These are phyloP conservation scores for Pouteria glomerata DNA, from an alignment of 148 eudicot species.

Conservation along the genomic window DNA sequence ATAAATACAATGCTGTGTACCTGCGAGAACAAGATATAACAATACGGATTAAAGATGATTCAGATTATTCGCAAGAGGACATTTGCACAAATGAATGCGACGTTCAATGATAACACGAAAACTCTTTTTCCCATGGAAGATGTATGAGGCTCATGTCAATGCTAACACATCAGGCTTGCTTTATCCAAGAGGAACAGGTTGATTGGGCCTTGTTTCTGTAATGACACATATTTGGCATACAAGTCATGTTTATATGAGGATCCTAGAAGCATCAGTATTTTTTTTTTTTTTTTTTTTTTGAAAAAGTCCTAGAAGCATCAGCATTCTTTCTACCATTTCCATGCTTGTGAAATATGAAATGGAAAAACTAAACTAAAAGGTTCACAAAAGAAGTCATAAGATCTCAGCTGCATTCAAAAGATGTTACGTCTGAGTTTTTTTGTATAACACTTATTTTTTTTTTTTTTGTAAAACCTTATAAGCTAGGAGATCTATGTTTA, in stretches of 20 bases:
- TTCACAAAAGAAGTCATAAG: too few relatives aligned
- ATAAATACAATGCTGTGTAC: slow-evolving; percentile 53
- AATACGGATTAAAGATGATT: not conserved
- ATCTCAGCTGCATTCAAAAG: too few relatives aligned
- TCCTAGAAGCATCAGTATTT: too few relatives aligned
- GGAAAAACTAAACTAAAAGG: too few relatives aligned
- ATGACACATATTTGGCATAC: not conserved
- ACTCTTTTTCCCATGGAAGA: not conserved
- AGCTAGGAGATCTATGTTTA: not conserved
- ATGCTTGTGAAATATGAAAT: too few relatives aligned
- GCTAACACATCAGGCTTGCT: not conserved
- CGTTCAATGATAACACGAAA: not conserved
- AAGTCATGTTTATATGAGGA: too few relatives aligned
- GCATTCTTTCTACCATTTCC: too few relatives aligned
- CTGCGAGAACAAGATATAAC: slow-evolving; percentile 25
- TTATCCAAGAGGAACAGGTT: not conserved
- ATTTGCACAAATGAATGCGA: not conserved
- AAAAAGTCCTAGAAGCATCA: too few relatives aligned
- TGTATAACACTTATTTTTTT: too few relatives aligned
- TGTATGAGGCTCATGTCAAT: not conserved
- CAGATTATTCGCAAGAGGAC: not conserved
- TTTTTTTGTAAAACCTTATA: too few relatives aligned
- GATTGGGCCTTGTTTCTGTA: not conserved
- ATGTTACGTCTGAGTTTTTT: too few relatives aligned
- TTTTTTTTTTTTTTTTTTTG: too few relatives aligned